Base-by-base conservation (phyloP, 2,329 filamentous ascomycete genomes). In the Pseudogymnoascus sp. region DNA sequence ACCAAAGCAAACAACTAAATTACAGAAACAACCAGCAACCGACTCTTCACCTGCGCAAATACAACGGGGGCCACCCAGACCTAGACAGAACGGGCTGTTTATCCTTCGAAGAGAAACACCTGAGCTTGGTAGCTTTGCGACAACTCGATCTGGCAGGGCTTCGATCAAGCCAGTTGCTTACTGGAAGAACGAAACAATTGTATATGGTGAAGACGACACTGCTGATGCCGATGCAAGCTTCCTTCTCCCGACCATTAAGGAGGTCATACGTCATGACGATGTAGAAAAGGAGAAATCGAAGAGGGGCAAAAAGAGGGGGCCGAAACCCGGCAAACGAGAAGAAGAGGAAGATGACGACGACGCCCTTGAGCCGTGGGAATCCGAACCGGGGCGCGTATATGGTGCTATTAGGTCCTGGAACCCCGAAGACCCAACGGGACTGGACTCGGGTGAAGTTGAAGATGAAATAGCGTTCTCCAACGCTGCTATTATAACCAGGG, bases 111-210 rank as follows among this genome's bases (percentile, higher is more conserved):
- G 78, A 51, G 80, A 82, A 68, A 77, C 75, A 10, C 78, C 80
- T n/a, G 61, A 63, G 41, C 67, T 65, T 2, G 48, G 63, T 27
- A 68, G 67, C 1, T 71, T 83, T 65, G 79, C 79, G 31, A 82
- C 80, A 48, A 90, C 87, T 59, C 86, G 91, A 61, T 93, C 88
- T 10, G 92, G 91, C 2, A 85, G 94, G 62, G 84, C 85, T 60
- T 91, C 90, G 8, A 87, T 91, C 65, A 84, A 85, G 64, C 94
- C 92, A 0, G 76, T 97, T 35, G 85, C 90, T 27, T 96, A 83
- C 72, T 97, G 93, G 93, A 86, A 86, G 69, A 92, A 92, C 67
- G 93, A 97, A 72, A 84, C 84, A 61, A 84, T 89, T 55, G 83
- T 91, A 21, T 90, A 86, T 70, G 85, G 87, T 60, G 79, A 82